Conservation (phyloP, 2,329 filamentous ascomycete species). For the Podosphaera xanthii region DNA sequence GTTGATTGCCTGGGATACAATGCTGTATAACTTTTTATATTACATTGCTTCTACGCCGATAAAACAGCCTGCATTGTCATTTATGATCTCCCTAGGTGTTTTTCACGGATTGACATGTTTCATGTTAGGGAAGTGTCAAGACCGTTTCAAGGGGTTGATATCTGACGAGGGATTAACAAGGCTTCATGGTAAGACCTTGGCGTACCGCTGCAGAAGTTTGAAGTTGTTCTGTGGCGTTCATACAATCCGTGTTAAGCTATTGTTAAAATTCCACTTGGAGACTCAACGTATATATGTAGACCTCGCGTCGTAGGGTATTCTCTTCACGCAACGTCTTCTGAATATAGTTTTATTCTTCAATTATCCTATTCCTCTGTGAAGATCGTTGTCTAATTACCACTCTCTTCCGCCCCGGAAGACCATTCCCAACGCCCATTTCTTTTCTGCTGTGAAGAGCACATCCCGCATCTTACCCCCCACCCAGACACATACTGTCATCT, state of each 20-base stretch:
- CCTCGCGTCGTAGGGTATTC: not conserved
- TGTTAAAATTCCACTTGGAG: not conserved
- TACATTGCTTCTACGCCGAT: no score
- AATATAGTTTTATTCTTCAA: not conserved
- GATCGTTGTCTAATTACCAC: not conserved
- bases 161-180: not conserved
- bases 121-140: not conserved
- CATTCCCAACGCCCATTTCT: not conserved
- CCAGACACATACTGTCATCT: no score
- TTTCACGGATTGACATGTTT: not conserved
- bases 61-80: no score
- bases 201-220: not conserved
- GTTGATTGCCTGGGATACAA: no score
- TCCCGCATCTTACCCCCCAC: not conserved
- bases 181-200: not conserved
- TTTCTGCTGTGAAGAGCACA: not conserved
- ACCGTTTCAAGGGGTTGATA: not conserved
- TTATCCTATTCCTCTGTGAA: not conserved
- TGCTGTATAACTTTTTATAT: no score
- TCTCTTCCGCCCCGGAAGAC: not conserved
- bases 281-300: not conserved
- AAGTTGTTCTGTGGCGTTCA: not conserved
- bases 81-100: no score
- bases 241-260: not conserved
- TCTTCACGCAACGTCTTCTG: not conserved